These are phyloP conservation scores for Fonsecaea nubica DNA, from an alignment of 2,329 filamentous ascomycete species.

Conservation along the genomic window DNA sequence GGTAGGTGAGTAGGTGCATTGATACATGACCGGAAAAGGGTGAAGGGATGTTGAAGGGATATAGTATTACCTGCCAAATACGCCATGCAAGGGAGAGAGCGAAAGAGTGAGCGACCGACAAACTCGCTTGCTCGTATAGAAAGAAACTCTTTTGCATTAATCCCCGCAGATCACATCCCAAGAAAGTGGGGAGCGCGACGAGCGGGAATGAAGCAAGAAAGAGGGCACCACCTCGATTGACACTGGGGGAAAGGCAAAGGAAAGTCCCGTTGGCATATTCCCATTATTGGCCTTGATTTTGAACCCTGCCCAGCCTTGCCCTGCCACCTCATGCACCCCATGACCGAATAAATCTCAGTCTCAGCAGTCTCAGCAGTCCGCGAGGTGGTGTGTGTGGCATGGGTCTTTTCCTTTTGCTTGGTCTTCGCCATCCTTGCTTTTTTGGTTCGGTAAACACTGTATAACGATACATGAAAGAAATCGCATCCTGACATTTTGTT, in stretches of 20 bases:
- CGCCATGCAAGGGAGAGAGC: not conserved
- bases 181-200: not conserved
- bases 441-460: not conserved
- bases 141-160: no score
- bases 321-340: not conserved
- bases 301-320: not conserved
- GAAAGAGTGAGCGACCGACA: not conserved
- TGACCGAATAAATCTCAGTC: not conserved
- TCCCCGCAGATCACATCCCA: not conserved
- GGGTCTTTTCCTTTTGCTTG: not conserved
- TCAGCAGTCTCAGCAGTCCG: no score
- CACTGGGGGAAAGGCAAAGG: not conserved
- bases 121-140: no score
- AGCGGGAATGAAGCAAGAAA: not conserved
- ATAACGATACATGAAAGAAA: constrained; percentile 3
- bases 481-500: not conserved
- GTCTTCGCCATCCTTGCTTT: not conserved
- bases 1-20: no score
- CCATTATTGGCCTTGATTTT: not conserved
- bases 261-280: not conserved
- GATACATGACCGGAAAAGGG: no score
- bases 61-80: no score
- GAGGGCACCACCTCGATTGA: not conserved
- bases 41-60: no score
- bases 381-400: not conserved